Evolutionary conservation across 2,329 filamentous ascomycete species (phyloP).

Genomic region (Penicillium sp.): DNA sequence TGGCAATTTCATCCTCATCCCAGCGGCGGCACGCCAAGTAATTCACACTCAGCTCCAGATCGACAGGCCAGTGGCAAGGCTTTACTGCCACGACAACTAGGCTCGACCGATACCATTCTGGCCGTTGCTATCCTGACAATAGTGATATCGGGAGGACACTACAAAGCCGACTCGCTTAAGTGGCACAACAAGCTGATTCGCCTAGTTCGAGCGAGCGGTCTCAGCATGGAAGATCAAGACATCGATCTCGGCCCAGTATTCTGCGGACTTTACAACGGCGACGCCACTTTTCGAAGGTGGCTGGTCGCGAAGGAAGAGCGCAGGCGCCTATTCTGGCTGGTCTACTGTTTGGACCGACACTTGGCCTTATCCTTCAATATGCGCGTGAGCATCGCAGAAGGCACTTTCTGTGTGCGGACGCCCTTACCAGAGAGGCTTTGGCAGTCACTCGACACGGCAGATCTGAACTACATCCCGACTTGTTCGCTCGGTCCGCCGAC

Average conservation of each 20-base stretch:
- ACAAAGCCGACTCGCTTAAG: constrained; percentile 52
- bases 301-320: constrained; percentile 43
- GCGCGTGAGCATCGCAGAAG: constrained; percentile 48
- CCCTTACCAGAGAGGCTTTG: constrained; percentile 47
- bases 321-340: constrained; percentile 51
- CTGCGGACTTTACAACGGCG: constrained; percentile 41
- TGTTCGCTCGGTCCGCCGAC: constrained; percentile 41
- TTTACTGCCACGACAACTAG: constrained; percentile 17
- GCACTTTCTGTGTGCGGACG: constrained; percentile 40
- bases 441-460: constrained; percentile 42
- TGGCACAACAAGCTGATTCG: constrained; percentile 51
- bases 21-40: constrained; percentile 2
- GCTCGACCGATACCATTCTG: constrained; percentile 45
- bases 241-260: constrained; percentile 35
- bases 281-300: constrained; percentile 22
- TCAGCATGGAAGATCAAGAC: constrained; percentile 44
- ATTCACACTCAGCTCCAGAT: constrained; percentile 8
- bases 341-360: constrained; percentile 52
- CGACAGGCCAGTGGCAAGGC: constrained; percentile 20
- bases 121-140: constrained; percentile 50
- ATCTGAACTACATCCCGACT: constrained; percentile 33
- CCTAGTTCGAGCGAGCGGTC: constrained; percentile 42
- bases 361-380: constrained; percentile 52
- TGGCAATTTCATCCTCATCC: constrained; percentile 18
- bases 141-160: constrained; percentile 51